Base-by-base conservation (phyloP, 495 filamentous ascomycete species). In the Lasiosphaeria miniovina region DNA sequence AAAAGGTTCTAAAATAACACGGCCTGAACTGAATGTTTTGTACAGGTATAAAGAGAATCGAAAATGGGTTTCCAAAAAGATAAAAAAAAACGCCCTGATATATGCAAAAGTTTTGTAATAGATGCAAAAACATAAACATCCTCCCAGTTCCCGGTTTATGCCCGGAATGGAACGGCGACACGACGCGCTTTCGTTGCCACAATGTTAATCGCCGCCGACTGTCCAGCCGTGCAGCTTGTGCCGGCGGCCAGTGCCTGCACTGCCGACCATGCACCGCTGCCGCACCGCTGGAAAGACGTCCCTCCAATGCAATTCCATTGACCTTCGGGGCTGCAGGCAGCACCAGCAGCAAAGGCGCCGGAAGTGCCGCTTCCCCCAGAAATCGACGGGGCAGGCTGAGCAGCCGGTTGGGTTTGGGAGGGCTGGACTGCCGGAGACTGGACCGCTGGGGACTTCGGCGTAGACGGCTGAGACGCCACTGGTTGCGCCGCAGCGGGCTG, bases 271-370 rank as follows among this genome's bases (percentile, higher is more conserved):
- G 36, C n/a, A 24, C 77, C 77, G 36, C 71, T 66, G 40, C 68
- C 77, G 54, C 77, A 80, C 46, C 74, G 74, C 67, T 80, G 76
- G 70, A 71, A 80, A 50, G 65, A 66, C 14, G 66, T 66, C 14
- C 70, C 70, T 35, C 68, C 74, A 48, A 77, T 45, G 66, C 77
- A 80, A 71, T 77, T 77, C 75, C 73, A 80, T 49, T 63, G 64
- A 11, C 77, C 77, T 55, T 78, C 77, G 35, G 71, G 34, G 53
- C 63, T 66, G 72, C 77, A 80, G 36, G 73, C 60, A 34, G 68
- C 61, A 35, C 70, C 67, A 15, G 69, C 68, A 14, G 43, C 12
- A 14, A 46, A 46, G 43, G 43, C 11, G 7, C 12, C 7, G 15
- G 8, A 11, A 46, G 43, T n/a, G 11, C 43, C 43, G 43, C 43